Conservation (phyloP, 1,284 basidiomycete genomes). For the Cryptococcus maquisensis region DNA sequence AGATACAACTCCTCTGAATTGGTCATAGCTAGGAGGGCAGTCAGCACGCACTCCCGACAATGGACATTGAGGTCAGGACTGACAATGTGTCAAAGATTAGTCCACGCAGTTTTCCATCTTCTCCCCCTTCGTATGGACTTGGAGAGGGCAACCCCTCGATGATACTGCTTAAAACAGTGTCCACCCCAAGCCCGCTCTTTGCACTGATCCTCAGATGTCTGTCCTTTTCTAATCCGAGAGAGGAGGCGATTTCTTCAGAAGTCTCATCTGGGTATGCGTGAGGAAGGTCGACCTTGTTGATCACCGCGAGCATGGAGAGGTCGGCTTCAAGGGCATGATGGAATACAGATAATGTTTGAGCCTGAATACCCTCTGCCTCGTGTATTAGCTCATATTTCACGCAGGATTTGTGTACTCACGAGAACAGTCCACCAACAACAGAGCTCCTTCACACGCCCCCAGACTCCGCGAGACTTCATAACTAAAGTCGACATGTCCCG, state of each 20-base stretch:
- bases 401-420: slow-evolving; percentile 46
- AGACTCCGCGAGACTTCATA: slow-evolving; percentile 94
- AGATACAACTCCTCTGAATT: slow-evolving; percentile 93
- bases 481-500: slow-evolving; percentile 93
- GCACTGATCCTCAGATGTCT: slow-evolving; percentile 79
- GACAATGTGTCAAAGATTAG: slow-evolving; percentile 91
- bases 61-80: slow-evolving; percentile 36
- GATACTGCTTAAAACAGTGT: slow-evolving; percentile 71
- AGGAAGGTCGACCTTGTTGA: slow-evolving; percentile 94
- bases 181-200: slow-evolving; percentile 79
- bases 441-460: slow-evolving; percentile 87
- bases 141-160: slow-evolving; percentile 79
- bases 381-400: neutral
- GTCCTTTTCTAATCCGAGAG: slow-evolving; percentile 69
- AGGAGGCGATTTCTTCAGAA: slow-evolving; percentile 70
- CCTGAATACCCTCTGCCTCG: slow-evolving; percentile 76
- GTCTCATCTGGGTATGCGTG: slow-evolving; percentile 77
- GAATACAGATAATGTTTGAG: slow-evolving; percentile 94
- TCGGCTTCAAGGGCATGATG: slow-evolving; percentile 79
- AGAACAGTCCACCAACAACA: slow-evolving; percentile 87
- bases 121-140: slow-evolving; percentile 19
- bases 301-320: slow-evolving; percentile 80
- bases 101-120: slow-evolving; percentile 64
- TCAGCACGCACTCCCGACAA: neutral
- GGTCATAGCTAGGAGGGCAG: slow-evolving; percentile 69